Conservation (phyloP, 2,329 filamentous ascomycete genomes). For the Alternaria gaisen region DNA sequence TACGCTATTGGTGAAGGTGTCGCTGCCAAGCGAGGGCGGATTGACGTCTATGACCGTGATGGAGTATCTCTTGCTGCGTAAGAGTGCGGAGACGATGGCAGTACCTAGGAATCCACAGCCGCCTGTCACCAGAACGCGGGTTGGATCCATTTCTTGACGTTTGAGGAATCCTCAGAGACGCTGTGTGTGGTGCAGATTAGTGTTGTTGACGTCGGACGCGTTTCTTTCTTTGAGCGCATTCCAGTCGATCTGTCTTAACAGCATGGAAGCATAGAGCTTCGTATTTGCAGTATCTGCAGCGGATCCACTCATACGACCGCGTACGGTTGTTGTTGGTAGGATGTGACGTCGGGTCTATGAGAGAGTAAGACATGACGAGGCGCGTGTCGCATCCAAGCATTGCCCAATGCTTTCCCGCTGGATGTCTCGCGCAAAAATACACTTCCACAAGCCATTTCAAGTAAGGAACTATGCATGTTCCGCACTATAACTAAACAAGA, state of each 20-base stretch:
- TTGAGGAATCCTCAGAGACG: background rate
- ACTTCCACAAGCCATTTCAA: no score
- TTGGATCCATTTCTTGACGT: slow-evolving; percentile 32
- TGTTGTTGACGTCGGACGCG: background rate
- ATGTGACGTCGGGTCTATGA: background rate
- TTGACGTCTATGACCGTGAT: slow-evolving; percentile 54
- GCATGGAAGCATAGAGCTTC: background rate
- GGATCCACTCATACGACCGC: background rate
- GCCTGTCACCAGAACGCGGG: slow-evolving; percentile 56
- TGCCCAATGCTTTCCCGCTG: background rate
- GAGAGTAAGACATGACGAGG: background rate
- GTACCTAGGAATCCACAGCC: slow-evolving; percentile 59
- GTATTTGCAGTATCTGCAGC: background rate
- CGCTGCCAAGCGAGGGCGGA: slow-evolving; percentile 44
- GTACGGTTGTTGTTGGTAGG: background rate
- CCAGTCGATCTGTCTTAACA: background rate
- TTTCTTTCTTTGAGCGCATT: background rate
- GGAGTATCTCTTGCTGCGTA: slow-evolving; percentile 47
- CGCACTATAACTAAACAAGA: background rate
- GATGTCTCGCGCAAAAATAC: background rate
- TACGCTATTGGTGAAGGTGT: slow-evolving; percentile 33
- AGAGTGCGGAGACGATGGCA: slow-evolving; percentile 52
- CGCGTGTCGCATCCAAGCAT: background rate
- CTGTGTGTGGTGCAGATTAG: background rate
- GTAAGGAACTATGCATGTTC: background rate